These are phyloP conservation scores for Gossypium longicalyx DNA, from an alignment of 345 rosid genomes.

Conservation along the genomic window DNA sequence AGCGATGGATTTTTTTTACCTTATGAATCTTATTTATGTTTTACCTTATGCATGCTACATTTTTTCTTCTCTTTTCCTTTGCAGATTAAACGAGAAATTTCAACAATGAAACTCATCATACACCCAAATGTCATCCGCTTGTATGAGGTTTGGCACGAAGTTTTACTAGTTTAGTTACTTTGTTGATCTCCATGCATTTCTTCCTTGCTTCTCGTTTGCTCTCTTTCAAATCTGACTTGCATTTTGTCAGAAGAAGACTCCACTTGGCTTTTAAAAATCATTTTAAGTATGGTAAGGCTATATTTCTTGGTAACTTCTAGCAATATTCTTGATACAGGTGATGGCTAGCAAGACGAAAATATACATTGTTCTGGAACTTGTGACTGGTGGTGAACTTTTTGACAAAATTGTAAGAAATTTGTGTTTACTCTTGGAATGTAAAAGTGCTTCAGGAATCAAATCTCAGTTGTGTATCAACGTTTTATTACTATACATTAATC, in stretches of 20 bases:
- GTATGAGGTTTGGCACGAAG: constrained; percentile 63
- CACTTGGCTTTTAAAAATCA: not conserved
- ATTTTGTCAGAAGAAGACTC: constrained; percentile 1
- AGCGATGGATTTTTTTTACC: not conserved
- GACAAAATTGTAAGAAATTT: constrained; percentile 81
- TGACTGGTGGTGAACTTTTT: constrained; percentile 97
- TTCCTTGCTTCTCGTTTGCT: not conserved
- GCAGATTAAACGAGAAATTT: constrained; percentile 95
- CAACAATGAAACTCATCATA: constrained; percentile 86
- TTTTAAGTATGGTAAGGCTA: not conserved
- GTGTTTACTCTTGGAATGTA: not conserved
- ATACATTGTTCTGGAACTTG: constrained; percentile 86
- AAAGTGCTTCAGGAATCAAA: not conserved
- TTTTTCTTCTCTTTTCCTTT: constrained; percentile 4
- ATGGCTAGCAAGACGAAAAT: constrained; percentile 99
- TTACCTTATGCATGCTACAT: not conserved
- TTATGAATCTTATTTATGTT: not conserved
- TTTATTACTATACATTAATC: not conserved
- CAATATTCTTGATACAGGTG: constrained; percentile 48
- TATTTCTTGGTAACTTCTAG: constrained; percentile 8
- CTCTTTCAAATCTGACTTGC: not conserved
- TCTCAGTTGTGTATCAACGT: not conserved
- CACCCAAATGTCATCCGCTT: constrained; percentile 96
- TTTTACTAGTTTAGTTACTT: not conserved
- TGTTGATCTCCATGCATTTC: not conserved